Evolutionary conservation across 2,329 filamentous ascomycete genomes (phyloP), one percentile per base, ranked within the genome.

Genomic region (Monilinia aucupariae): DNA sequence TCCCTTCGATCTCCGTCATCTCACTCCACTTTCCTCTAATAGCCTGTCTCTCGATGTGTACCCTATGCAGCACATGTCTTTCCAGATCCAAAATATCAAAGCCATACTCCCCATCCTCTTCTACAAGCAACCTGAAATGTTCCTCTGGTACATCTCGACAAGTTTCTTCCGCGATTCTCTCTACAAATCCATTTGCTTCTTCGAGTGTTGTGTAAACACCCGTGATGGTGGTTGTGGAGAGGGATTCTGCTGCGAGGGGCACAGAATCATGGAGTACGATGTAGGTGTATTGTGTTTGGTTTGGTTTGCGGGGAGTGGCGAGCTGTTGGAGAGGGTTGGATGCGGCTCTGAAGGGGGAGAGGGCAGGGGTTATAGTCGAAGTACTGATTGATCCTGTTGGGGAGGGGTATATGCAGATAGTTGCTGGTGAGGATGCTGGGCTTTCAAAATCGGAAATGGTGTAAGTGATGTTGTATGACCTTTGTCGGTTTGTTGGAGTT

Each of bases 21-120:
- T 56, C 54, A 25, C 54, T 56, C 54, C 54, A 56, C 13, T 15
- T 12, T 25, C 54, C 54, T 27, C 54, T 25, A 3, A 56, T 13
- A 0, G 20, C n/a, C n/a, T 56, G 54, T 8, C 34, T 56, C 8
- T 56, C 54, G 25, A 56, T 47, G 20, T 56, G 25, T 1, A 56
- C 27, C 13, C 41, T 34, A 47, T 56, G 54, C 54, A 56, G 15
- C 8, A 47, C 27, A 47, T 56, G 54, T 4, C 30, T 47, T 8
- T 56, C 13, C n/a, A 56, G 22, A 25, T 56, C 54, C 13, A 56
- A 34, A 20, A 56, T 56, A 25, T 56, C 54, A 47, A 56, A 56
- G 1, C 20, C 54, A 56, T 34, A 56, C 20, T 8, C 54, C 4
- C 54, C 54, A 22, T 56, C 15, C 15, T 48, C 22, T 25, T 56